A percentile compares a stretch with the other conserved stretches of the same genome.
Conservation (phyloP, 2,329 filamentous ascomycete species). For the Myriosclerotinia curreyana region DNA sequence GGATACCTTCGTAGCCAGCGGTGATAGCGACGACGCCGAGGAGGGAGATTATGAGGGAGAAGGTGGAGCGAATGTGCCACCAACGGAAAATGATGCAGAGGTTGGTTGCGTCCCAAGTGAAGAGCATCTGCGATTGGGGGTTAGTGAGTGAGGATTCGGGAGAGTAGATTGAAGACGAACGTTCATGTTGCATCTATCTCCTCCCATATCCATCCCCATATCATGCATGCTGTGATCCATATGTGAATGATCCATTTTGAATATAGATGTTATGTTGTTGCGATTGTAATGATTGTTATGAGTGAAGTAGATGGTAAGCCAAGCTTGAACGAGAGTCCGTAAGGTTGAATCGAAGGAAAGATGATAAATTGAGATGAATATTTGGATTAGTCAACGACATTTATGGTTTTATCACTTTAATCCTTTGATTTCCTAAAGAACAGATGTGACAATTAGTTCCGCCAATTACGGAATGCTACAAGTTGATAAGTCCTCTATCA, state of each 20-base stretch:
- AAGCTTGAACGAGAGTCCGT: neutral
- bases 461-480: constrained; percentile 2
- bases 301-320: neutral
- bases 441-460: neutral
- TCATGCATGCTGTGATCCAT: constrained; percentile 44
- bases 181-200: constrained; percentile 82
- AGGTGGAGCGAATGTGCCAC: constrained; percentile 78
- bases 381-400: neutral
- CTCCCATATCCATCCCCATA: constrained; percentile 51
- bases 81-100: constrained; percentile 93
- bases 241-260: constrained; percentile 17
- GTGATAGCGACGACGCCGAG: constrained; percentile 76
- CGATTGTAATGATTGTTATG: neutral
- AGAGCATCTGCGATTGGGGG: constrained; percentile 73
- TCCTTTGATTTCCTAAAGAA: neutral
- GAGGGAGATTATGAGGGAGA: constrained; percentile 77
- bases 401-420: neutral
- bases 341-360: neutral
- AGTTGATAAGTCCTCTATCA: constrained; percentile 5
- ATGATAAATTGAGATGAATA: neutral
- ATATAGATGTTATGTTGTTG: neutral
- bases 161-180: constrained; percentile 48
- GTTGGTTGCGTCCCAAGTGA: constrained; percentile 91
- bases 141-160: neutral
- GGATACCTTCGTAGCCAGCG: constrained; percentile 89